Base-by-base conservation (phyloP, 2,329 filamentous ascomycete species). In the Corynespora cassiicola region DNA sequence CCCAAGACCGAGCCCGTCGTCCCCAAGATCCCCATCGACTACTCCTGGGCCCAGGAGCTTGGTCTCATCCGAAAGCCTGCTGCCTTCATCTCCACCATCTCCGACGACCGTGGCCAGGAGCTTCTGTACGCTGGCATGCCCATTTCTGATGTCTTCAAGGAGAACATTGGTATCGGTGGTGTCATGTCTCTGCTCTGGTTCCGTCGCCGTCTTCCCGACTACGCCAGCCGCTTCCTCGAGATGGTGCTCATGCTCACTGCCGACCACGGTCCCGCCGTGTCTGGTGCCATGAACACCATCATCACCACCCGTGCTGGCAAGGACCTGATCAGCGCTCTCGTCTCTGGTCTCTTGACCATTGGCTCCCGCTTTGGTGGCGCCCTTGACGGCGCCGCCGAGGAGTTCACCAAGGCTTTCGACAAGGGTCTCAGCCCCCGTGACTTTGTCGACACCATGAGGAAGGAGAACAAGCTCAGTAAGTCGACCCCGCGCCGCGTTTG, bases 201-300 rank as follows among this genome's bases (percentile, higher is more conserved):
- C 90, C 92, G 94, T 68, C 91, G 94, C 75, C 88, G 94, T 69
- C 87, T 99, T 50, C 94, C 94, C 51, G 79, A 87, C 68, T 97
- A 96, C 72, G 94, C 94, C 66, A 95, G 90, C 82, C 95, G 95
- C 78, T 99, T 99, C 82, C 78, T 99, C 60, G 94, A 99, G 82
- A 99, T 99, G 94, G 94, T 99, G 56, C 92, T 99, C 73, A 99
- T 99, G 94, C 85, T 99, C 68, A 99, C 94, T 68, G 94, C 94
- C 63, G 94, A 99, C 70, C 94, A 99, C 85, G 94, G 94, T 75
- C 94, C 94, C 37, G 94, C 94, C 62, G 94, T 99, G 61, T 99
- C 94, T 61, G 94, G 94, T 82, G 94, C 94, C 73, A 99, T 99
- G 94, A 99, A 99, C 86, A 99, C 94, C 71, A 99, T 99, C 73